Percentiles rank a stretch among this genome's conserved stretches.
phyloP scores from a whole-genome alignment of 2,329 filamentous ascomycete species.

The Penicillium italicum region DNA sequence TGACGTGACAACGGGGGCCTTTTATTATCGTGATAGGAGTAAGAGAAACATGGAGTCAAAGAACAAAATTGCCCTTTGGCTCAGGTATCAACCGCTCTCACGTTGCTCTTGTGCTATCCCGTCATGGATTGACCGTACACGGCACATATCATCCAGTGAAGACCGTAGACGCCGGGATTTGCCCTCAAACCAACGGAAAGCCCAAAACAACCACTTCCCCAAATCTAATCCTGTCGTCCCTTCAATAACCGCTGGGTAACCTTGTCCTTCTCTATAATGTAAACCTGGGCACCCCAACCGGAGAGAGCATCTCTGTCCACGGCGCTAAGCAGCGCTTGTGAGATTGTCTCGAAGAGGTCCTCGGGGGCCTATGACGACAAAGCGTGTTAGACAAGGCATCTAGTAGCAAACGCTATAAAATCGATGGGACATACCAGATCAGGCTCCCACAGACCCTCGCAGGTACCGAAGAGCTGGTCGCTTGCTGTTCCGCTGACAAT shows the following conservation, averaged over 20 bases:
- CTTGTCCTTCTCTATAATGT: slow-evolving; percentile 99
- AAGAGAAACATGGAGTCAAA: slow-evolving; percentile 20
- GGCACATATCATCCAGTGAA: slow-evolving; percentile 24
- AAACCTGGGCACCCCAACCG: slow-evolving; percentile 97
- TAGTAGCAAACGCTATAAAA: not conserved
- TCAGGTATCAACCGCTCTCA: slow-evolving; percentile 14
- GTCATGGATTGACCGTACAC: slow-evolving; percentile 18
- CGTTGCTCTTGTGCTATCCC: slow-evolving; percentile 16
- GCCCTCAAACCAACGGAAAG: slow-evolving; percentile 25
- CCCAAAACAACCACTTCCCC: slow-evolving; percentile 22
- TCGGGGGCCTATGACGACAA: slow-evolving; percentile 65
- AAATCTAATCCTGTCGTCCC: slow-evolving; percentile 80
- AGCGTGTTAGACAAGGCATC: not conserved
- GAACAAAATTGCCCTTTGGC: slow-evolving; percentile 8
- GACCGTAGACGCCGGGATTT: slow-evolving; percentile 28
- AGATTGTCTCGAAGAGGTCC: slow-evolving; percentile 97
- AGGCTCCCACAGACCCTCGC: slow-evolving; percentile 96
- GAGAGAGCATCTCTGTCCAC: slow-evolving; percentile 95
- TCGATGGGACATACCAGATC: slow-evolving; percentile 67
- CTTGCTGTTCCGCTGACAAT: slow-evolving; percentile 95
- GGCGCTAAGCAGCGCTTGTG: slow-evolving; percentile 89
- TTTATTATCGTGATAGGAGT: slow-evolving; percentile 28
- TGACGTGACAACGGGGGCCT: slow-evolving; percentile 22
- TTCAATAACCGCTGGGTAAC: slow-evolving; percentile 98
- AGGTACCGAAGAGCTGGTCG: slow-evolving; percentile 98